Base-by-base conservation (phyloP, 495 filamentous ascomycete species). In the Penicillium longicatenatum region DNA sequence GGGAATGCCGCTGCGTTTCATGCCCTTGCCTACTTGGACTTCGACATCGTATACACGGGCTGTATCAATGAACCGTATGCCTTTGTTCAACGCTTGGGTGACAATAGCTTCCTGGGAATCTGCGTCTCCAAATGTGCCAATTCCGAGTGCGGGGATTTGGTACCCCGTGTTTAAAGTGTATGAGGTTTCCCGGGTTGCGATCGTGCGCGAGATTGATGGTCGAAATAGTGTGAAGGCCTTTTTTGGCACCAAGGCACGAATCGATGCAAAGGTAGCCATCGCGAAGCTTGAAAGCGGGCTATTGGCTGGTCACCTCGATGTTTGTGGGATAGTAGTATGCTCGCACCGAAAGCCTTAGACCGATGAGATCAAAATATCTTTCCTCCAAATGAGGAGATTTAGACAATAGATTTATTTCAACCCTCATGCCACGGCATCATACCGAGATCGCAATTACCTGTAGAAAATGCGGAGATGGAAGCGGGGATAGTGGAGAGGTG, bases 21-120 rank as follows among this genome's bases (percentile, higher is more conserved):
- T 84, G 41, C 79, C 84, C 22, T 75, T 67, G 6, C 84, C 85
- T 11, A 77, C 79, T 59, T 68, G 69, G 57, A 75, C 55, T 37
- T 79, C 70, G 47, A 74, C 54, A n/a, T 50, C n/a, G 33, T 56
- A 56, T 19, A 68, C 70, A 35, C 74, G 64, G 7, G 80, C 81
- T 3, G 82, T 83, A 54, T 87, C 83, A 51, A 87, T 82, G 31
- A 84, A 82, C 8, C 75, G 74, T 58, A 85, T 84, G 11, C 85
- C 84, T 0, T 69, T 72, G 45, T 81, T 65, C 17, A 81, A 48
- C 0, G 77, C 78, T 45, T 66, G 62, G 39, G 49, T 52, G 39
- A 80, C 74, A 24, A 75, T 72, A 6, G 67, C 68, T 63, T 76
- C 77, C 49, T 79, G 76, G 0, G 66, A 67, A 1, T 72, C 68